Conservation (phyloP, 768 basidiomycete genomes). For the Hypsizygus marmoreus region DNA sequence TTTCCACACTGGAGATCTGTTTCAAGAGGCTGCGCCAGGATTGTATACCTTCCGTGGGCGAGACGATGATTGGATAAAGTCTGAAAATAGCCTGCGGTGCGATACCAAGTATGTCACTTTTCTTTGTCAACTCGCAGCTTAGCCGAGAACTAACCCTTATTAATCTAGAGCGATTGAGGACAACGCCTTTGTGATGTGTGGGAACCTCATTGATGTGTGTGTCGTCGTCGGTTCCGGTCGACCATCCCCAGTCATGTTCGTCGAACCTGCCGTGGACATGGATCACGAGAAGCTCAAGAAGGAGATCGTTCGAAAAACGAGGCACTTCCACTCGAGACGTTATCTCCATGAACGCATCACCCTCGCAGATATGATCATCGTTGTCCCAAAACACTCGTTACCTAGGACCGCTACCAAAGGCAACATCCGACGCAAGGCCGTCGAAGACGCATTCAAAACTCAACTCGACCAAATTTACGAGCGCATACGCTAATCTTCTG, state of each 20-base stretch:
- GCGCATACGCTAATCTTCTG: constrained; percentile 8
- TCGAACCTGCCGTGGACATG: constrained; percentile 60
- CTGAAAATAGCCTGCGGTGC: constrained; percentile 64
- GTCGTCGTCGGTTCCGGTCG: constrained; percentile 77
- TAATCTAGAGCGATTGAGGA: constrained; percentile 69
- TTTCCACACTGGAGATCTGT: constrained; percentile 71
- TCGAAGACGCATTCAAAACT: constrained; percentile 63
- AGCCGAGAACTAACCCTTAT: constrained; percentile 8
- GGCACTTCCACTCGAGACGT: constrained; percentile 71
- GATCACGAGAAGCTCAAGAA: constrained; percentile 62
- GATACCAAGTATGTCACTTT: constrained; percentile 57
- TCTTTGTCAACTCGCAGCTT: constrained; percentile 3
- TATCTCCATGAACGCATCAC: constrained; percentile 82
- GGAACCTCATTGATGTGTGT: constrained; percentile 66
- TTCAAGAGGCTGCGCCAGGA: constrained; percentile 53
- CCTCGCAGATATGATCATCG: constrained; percentile 61
- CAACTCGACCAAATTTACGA: constrained; percentile 62
- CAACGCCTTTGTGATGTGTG: constrained; percentile 67
- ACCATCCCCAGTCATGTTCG: constrained; percentile 74
- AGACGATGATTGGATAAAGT: constrained; percentile 76
- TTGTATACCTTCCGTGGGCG: constrained; percentile 58
- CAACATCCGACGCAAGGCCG: constrained; percentile 75
- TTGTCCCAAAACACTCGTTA: constrained; percentile 65
- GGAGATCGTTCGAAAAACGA: constrained; percentile 72
- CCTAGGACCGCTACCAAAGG: constrained; percentile 83